phyloP scores from a whole-genome alignment of 2,329 filamentous ascomycete species.

The Aspergillus sp. region DNA sequence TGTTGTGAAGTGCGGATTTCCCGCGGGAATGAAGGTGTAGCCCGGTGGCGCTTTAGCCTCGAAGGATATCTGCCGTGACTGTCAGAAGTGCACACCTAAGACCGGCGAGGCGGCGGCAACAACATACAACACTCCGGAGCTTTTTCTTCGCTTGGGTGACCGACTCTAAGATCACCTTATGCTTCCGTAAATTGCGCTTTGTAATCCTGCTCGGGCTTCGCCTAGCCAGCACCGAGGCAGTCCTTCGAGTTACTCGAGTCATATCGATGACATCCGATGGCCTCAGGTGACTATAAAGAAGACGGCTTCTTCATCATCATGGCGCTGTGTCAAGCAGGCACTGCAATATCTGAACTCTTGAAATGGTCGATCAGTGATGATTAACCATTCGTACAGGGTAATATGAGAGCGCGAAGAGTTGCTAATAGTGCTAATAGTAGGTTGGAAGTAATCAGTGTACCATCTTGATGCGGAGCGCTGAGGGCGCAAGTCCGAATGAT shows the following conservation, averaged over 20 bases:
- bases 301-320: slow-evolving; percentile 27
- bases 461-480: neutral
- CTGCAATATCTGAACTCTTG: slow-evolving; percentile 1
- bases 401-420: neutral
- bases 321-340: slow-evolving; percentile 22
- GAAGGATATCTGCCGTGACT: slow-evolving; percentile 56
- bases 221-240: slow-evolving; percentile 38
- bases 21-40: slow-evolving; percentile 66
- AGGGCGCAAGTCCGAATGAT: neutral
- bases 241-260: slow-evolving; percentile 42
- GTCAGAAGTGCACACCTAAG: slow-evolving; percentile 37
- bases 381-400: neutral
- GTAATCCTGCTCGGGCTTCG: slow-evolving; percentile 38
- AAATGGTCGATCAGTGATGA: neutral
- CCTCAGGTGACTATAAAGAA: slow-evolving; percentile 25
- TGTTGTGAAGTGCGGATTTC: slow-evolving; percentile 63
- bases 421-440: slow-evolving; percentile 1
- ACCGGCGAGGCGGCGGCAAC: slow-evolving; percentile 11
- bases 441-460: neutral
- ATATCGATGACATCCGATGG: slow-evolving; percentile 33
- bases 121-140: slow-evolving; percentile 56
- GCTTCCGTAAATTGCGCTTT: slow-evolving; percentile 44
- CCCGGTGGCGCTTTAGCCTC: slow-evolving; percentile 59
- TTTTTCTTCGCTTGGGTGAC: slow-evolving; percentile 65
- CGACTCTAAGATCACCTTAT: slow-evolving; percentile 64